Conservation (phyloP, 2,329 filamentous ascomycete species). For the Aulographum hederae region DNA sequence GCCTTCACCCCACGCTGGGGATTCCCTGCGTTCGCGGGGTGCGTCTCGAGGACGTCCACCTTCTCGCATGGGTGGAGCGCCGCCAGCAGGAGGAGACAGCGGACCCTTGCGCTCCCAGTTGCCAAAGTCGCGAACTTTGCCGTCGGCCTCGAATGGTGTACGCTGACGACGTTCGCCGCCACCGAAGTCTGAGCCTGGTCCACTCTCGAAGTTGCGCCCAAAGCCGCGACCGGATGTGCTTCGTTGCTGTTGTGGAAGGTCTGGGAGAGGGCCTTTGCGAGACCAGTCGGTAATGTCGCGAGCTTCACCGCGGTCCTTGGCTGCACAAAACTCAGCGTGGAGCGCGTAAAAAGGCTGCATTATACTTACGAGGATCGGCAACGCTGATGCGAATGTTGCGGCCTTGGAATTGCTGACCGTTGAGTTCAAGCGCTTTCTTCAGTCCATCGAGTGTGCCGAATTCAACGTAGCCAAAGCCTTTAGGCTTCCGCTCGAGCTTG, state of each 20-base stretch:
- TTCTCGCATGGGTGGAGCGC: slow-evolving; percentile 26
- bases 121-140: slow-evolving; percentile 60
- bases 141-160: slow-evolving; percentile 48
- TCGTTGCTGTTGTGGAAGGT: slow-evolving; percentile 42
- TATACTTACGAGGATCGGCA: slow-evolving; percentile 88
- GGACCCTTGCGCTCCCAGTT: slow-evolving; percentile 96
- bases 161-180: slow-evolving; percentile 46
- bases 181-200: slow-evolving; percentile 43
- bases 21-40: slow-evolving; percentile 29
- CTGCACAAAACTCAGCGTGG: no score
- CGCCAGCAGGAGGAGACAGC: slow-evolving; percentile 45
- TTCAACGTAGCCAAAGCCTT: slow-evolving; percentile 96
- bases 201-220: slow-evolving; percentile 31
- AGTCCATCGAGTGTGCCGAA: slow-evolving; percentile 76
- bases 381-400: slow-evolving; percentile 86
- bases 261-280: slow-evolving; percentile 75
- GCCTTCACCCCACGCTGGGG: slow-evolving; percentile 54
- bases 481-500: slow-evolving; percentile 80
- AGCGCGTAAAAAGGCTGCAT: slow-evolving; percentile 1
- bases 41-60: slow-evolving; percentile 40
- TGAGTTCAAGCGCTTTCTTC: slow-evolving; percentile 74
- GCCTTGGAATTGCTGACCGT: slow-evolving; percentile 68
- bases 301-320: slow-evolving; percentile 67
- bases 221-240: slow-evolving; percentile 32
- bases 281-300: slow-evolving; percentile 84